Evolutionary conservation across 352 stramenopile species (phyloP), one percentile per base, ranked within the genome.

Genomic region (Phytophthora cactorum): DNA sequence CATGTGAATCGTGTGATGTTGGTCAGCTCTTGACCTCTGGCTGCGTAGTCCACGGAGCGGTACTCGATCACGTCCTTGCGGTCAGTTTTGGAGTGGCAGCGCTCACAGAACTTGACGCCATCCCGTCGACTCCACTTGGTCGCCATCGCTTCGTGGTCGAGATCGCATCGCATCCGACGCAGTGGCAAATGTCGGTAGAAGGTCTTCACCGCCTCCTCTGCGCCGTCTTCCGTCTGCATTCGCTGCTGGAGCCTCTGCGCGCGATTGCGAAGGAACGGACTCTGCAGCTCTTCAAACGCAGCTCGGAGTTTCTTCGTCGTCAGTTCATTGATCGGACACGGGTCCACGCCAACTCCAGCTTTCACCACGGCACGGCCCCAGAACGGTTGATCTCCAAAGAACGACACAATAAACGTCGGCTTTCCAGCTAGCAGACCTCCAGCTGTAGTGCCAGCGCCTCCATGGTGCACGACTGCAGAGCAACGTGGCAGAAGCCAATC

Each of bases 351-450:
- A 3, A 96, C 91, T 12, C 89, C 91, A 7, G 85, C 78, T 2
- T 76, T 85, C 32, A 89, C 77, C 0, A 97, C 87, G 1, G 94
- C 91, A 25, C 88, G 81, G 7, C 90, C 92, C 95, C 95, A 98
- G 75, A 98, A 98, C 45, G 81, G 87, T 74, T 98, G 95, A 66
- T 98, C 95, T 17, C 90, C 92, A 70, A 98, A 98, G 60, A 98
- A 98, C 15, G 95, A 93, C 67, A 93, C 93, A n/a, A 98, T 90
- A 59, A 98, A 91, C 4, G 92, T 98, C 4, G 95, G 93, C 41
- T 98, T 93, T 0, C 91, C 92, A 41, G 88, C 88, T 10, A 94
- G 47, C 2, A 98, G 73, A 15, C 92, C 95, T 1, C 89, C 90
- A 4, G 92, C 91, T 17, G 91, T 97, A 22, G 95, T 98, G 32